Percentiles rank a stretch among this genome's conserved stretches.
These are phyloP conservation scores for Tylopilus plumbeoviolaceoides DNA, from an alignment of 768 basidiomycete species.

Conservation along the genomic window DNA sequence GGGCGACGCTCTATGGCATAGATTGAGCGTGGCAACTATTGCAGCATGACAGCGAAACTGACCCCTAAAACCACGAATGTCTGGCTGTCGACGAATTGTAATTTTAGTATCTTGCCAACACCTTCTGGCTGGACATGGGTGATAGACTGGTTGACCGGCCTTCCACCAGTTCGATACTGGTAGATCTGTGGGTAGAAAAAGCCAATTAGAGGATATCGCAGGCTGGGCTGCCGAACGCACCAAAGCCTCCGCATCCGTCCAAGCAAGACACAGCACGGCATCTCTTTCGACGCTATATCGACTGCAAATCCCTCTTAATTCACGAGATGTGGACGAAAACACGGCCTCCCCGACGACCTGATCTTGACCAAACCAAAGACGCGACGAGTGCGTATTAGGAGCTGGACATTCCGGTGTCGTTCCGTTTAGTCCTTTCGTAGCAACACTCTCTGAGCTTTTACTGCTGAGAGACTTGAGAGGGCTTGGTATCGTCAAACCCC, in stretches of 20 bases:
- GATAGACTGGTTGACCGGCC: neutral
- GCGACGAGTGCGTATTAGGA: conserved; percentile 20
- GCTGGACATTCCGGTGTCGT: conserved; percentile 24
- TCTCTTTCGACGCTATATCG: conserved; percentile 22
- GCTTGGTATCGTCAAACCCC: conserved; percentile 50
- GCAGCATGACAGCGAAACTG: neutral
- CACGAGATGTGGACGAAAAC: conserved; percentile 12
- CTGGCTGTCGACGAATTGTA: conserved; percentile 22
- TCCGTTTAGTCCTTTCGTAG: conserved; percentile 19
- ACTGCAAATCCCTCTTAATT: conserved; percentile 16
- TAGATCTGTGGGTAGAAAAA: conserved; percentile 13
- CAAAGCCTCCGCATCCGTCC: conserved; percentile 40
- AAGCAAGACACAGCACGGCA: conserved; percentile 39
- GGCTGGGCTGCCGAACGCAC: conserved; percentile 9
- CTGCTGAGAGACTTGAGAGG: conserved; percentile 56
- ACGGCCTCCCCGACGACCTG: conserved; percentile 14
- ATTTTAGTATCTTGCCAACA: conserved; percentile 18
- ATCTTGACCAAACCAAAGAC: conserved; percentile 25
- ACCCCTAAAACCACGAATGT: conserved; percentile 25
- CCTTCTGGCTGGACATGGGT: conserved; percentile 17
- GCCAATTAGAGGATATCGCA: neutral
- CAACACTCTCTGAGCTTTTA: conserved; percentile 46
- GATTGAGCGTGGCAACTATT: conserved; percentile 2
- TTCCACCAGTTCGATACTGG: conserved; percentile 12
- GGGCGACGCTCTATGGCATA: conserved; percentile 8